Percentiles rank a stretch among this genome's conserved stretches.
Evolutionary conservation across 148 eudicot genomes (phyloP).

Genomic region (Heliamphora exappendiculata): DNA sequence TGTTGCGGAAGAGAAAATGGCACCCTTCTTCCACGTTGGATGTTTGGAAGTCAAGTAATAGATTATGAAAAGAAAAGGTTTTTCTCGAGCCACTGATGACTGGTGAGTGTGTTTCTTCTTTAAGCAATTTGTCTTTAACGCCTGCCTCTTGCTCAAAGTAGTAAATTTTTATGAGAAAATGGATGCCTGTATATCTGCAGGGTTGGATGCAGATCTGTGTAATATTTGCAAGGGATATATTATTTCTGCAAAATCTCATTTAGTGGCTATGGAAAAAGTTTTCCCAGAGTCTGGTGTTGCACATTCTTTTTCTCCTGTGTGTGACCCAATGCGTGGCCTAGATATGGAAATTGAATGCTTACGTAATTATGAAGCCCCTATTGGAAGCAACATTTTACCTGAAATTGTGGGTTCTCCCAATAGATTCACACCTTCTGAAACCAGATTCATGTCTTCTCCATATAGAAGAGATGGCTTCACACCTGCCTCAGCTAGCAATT

Average conservation of each 20-base stretch:
- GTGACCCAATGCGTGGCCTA: slow-evolving; percentile 13
- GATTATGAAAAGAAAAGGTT: slow-evolving; percentile 34
- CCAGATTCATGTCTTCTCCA: slow-evolving; percentile 20
- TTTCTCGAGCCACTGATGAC: slow-evolving; percentile 51
- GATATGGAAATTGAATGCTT: slow-evolving; percentile 36
- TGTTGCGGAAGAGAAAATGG: slow-evolving; percentile 39
- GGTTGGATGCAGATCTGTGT: slow-evolving; percentile 39
- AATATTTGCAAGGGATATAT: slow-evolving; percentile 23
- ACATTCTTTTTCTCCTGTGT: slow-evolving; percentile 14
- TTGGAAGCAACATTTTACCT: slow-evolving; percentile 12
- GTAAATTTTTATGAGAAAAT: not conserved
- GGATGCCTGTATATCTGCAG: slow-evolving; percentile 32
- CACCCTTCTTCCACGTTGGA: slow-evolving; percentile 54
- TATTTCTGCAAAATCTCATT: slow-evolving; percentile 34
- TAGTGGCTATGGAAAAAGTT: slow-evolving; percentile 22
- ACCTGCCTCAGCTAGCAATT: slow-evolving; percentile 22
- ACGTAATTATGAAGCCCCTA: slow-evolving; percentile 29
- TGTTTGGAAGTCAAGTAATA: slow-evolving; percentile 45
- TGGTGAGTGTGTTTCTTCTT: slow-evolving; percentile 38
- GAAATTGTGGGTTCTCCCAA: slow-evolving; percentile 20
- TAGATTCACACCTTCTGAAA: slow-evolving; percentile 18
- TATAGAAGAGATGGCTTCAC: slow-evolving; percentile 18
- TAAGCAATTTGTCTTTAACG: not conserved
- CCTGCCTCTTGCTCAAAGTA: not conserved
- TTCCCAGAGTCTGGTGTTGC: slow-evolving; percentile 24